Evolutionary conservation across 495 filamentous ascomycete species (phyloP).

Genomic region (Neurospora tetrasperma): DNA sequence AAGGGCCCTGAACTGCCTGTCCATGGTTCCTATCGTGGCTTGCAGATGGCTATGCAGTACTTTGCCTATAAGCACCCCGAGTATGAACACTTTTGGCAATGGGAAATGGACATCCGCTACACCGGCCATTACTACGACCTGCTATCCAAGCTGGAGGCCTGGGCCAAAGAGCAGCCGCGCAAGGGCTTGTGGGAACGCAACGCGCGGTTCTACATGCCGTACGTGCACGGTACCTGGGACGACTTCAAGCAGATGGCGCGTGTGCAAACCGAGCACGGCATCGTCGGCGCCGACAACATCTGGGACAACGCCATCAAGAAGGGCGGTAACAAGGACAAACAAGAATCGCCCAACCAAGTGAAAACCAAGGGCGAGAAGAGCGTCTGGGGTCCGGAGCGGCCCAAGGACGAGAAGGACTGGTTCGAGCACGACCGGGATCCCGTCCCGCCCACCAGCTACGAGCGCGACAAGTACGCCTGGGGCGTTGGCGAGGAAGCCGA

Average conservation of each 20-base stretch:
- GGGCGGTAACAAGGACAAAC: slow-evolving; percentile 21
- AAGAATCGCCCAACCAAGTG: slow-evolving; percentile 16
- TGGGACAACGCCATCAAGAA: slow-evolving; percentile 36
- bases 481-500: slow-evolving; percentile 90
- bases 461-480: slow-evolving; percentile 76
- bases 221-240: slow-evolving; percentile 81
- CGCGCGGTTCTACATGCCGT: slow-evolving; percentile 80
- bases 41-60: slow-evolving; percentile 88
- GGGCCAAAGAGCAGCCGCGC: slow-evolving; percentile 75
- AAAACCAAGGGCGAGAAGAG: slow-evolving; percentile 46
- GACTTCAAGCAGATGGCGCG: slow-evolving; percentile 90
- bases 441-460: slow-evolving; percentile 56
- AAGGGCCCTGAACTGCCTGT: slow-evolving; percentile 59
- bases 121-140: slow-evolving; percentile 95
- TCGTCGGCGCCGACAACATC: slow-evolving; percentile 59
- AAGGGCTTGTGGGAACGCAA: slow-evolving; percentile 94
- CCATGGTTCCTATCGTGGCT: slow-evolving; percentile 82
- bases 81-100: slow-evolving; percentile 96
- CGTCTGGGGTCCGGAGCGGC: slow-evolving; percentile 78
- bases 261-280: slow-evolving; percentile 78
- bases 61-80: slow-evolving; percentile 85
- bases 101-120: slow-evolving; percentile 96
- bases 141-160: slow-evolving; percentile 60
- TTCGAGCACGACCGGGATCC: slow-evolving; percentile 60
- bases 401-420: slow-evolving; percentile 52